Evolutionary conservation across 78 protist species (phyloP).

Genomic region (Bodo saltans): DNA sequence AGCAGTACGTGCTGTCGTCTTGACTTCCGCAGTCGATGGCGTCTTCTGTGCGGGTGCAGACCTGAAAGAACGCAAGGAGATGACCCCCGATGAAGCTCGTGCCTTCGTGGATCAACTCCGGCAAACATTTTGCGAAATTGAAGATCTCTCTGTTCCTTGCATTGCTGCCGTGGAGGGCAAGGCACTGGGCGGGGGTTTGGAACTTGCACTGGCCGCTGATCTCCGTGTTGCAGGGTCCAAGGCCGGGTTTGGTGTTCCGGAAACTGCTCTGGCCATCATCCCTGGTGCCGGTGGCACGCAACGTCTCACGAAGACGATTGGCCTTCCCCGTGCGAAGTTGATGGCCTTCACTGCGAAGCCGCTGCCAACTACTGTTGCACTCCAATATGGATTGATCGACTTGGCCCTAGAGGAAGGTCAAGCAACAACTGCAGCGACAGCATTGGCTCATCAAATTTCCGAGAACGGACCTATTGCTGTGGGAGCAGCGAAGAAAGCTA

Average conservation of each 20-base stretch:
- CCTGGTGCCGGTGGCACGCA: conserved; percentile 94
- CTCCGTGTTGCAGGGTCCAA: conserved; percentile 54
- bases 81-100: conserved; percentile 66
- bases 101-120: conserved; percentile 65
- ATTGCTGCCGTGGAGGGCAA: conserved; percentile 78
- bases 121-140: conserved; percentile 58
- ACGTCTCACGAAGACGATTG: conserved; percentile 74
- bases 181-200: conserved; percentile 91
- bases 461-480: conserved; percentile 73
- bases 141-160: conserved; percentile 66
- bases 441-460: neutral
- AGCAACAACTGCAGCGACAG: conserved; percentile 9
- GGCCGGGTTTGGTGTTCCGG: conserved; percentile 73
- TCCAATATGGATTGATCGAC: conserved; percentile 45
- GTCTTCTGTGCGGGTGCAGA: conserved; percentile 92
- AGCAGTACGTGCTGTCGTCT: conserved; percentile 39
- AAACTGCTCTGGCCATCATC: conserved; percentile 79
- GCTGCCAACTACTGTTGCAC: conserved; percentile 15
- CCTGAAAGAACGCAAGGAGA: conserved; percentile 75
- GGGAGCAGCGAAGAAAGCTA: conserved; percentile 70
- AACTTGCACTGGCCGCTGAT: conserved; percentile 82
- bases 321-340: conserved; percentile 63
- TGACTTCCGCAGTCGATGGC: conserved; percentile 33
- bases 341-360: conserved; percentile 63
- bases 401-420: neutral